A percentile compares a stretch with the other conserved stretches of the same genome.
Evolutionary conservation across 148 eudicot species (phyloP).

Genomic region (Rhododendron molle): DNA sequence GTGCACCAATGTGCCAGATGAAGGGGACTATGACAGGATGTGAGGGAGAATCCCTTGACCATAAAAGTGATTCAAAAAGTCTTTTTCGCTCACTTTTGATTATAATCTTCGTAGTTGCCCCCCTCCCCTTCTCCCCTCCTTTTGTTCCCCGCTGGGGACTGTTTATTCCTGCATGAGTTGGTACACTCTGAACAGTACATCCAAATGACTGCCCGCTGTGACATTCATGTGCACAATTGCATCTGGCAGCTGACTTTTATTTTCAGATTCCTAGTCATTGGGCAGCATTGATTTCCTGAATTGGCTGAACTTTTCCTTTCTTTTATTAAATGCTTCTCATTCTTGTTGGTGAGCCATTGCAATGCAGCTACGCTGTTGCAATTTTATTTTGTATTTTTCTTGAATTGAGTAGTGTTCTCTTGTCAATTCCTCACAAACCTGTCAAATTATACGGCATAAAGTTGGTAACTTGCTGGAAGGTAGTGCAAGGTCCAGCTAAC

Average conservation of each 20-base stretch:
- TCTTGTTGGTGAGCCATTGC: background rate
- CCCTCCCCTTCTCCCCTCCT: too few species aligned
- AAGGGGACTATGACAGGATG: constrained; percentile 2
- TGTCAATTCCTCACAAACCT: background rate
- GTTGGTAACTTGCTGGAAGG: background rate
- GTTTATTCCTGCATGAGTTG: background rate
- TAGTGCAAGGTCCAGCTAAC: background rate
- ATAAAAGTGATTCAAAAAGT: background rate
- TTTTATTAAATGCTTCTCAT: background rate
- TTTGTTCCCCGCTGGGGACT: background rate
- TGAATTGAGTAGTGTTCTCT: background rate
- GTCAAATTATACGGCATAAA: background rate
- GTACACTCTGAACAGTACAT: background rate
- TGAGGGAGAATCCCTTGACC: background rate
- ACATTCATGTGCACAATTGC: constrained; percentile 1
- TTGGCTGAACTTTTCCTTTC: background rate
- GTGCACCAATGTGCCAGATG: constrained; percentile 1
- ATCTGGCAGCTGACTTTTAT: background rate
- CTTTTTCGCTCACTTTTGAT: background rate
- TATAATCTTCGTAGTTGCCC: background rate
- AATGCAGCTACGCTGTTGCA: background rate
- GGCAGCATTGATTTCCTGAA: background rate
- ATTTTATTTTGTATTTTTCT: background rate
- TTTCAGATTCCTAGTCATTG: background rate
- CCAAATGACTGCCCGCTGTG: background rate